Conservation (phyloP, 2,329 filamentous ascomycete genomes). For the Diaporthe amygdali region DNA sequence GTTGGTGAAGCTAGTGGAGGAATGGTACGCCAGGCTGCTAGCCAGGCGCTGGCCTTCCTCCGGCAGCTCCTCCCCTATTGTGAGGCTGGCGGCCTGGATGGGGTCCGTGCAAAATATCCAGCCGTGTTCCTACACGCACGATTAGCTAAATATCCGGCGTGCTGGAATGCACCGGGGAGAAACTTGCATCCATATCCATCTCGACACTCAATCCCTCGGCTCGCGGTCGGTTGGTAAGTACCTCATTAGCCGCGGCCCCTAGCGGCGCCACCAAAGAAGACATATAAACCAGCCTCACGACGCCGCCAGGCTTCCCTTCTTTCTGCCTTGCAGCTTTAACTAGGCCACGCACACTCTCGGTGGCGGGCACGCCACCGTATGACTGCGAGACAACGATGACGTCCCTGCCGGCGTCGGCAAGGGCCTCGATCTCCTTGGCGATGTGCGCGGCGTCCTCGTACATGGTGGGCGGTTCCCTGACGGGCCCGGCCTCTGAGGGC, state of each 20-base stretch:
- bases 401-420: constrained; percentile 34
- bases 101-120: not conserved
- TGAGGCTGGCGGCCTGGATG: not conserved
- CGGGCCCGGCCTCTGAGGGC: not conserved
- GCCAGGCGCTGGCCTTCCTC: not conserved
- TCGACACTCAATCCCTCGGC: not conserved
- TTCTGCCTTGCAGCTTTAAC: not conserved
- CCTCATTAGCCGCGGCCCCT: not conserved
- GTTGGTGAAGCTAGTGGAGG: not conserved
- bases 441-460: constrained; percentile 39
- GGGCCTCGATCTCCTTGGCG: constrained; percentile 33
- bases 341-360: constrained; percentile 3
- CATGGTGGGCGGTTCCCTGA: constrained; percentile 26
- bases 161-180: no score
- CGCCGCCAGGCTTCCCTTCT: constrained; percentile 9
- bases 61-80: not conserved
- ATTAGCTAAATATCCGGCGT: not conserved
- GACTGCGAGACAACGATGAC: constrained; percentile 23
- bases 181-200: not conserved
- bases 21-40: not conserved
- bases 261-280: not conserved
- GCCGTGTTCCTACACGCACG: not conserved
- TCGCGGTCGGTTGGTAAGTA: not conserved
- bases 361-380: constrained; percentile 18
- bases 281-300: constrained; percentile 16